A percentile compares a stretch with the other conserved stretches of the same genome.
Evolutionary conservation across 2,329 filamentous ascomycete species (phyloP).

Genomic region (Aspergillus sp.): DNA sequence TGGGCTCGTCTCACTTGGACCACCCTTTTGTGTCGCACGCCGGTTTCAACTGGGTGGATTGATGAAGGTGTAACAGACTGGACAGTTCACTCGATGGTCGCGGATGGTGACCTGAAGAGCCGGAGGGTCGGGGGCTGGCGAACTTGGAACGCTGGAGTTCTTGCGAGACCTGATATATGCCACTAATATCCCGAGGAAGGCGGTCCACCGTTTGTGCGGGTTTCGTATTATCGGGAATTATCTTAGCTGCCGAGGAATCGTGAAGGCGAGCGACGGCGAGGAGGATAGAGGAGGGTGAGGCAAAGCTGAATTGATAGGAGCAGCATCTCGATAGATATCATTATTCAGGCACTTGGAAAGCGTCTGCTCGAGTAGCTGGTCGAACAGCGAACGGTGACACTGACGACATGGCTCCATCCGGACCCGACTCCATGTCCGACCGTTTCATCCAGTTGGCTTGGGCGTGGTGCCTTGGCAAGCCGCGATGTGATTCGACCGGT

Average conservation of each 20-base stretch:
- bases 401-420: too few species aligned
- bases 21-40: background rate
- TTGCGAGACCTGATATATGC: too few species aligned
- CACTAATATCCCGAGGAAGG: background rate
- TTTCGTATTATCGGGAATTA: background rate
- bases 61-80: background rate
- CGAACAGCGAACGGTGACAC: too few species aligned
- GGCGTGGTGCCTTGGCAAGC: background rate
- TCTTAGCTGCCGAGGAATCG: background rate
- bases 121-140: too few species aligned
- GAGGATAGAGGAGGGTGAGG: background rate
- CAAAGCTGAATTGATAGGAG: background rate
- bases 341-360: background rate
- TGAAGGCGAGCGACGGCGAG: background rate
- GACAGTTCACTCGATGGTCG: background rate
- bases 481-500: conserved; percentile 1
- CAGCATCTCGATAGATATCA: background rate
- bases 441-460: background rate
- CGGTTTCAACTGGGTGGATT: background rate
- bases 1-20: background rate
- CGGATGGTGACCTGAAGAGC: too few species aligned
- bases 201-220: conserved; percentile 6
- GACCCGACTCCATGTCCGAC: background rate
- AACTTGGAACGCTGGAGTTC: background rate
- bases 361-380: too few species aligned